Evolutionary conservation across 805 yeast species (phyloP).

Genomic region (Kodamaea neixiangensis): DNA sequence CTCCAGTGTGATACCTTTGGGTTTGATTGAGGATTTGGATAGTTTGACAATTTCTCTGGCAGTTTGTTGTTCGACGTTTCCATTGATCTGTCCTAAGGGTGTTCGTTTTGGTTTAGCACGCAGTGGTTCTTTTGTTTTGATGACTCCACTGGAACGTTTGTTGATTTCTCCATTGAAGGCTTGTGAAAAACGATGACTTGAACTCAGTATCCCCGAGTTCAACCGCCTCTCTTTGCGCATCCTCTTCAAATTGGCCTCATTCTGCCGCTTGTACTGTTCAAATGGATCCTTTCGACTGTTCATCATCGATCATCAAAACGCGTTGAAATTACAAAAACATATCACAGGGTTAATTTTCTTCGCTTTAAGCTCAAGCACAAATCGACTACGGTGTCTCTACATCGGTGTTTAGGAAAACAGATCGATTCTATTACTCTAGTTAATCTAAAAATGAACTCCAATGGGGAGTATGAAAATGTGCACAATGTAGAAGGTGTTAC

Average conservation of each 20-base stretch:
- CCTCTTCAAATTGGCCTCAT: constrained; percentile 11
- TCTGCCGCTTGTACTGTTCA: constrained; percentile 10
- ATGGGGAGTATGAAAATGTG: background rate
- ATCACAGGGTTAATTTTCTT: too few relatives aligned
- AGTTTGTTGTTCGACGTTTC: background rate
- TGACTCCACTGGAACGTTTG: background rate
- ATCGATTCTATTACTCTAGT: background rate
- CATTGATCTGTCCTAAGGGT: constrained; percentile 5
- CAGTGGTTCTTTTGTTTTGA: background rate
- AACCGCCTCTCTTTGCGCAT: constrained; percentile 13
- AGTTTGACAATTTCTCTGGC: background rate
- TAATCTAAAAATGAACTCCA: too few relatives aligned
- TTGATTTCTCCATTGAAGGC: background rate
- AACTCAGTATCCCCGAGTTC: background rate
- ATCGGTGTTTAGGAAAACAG: background rate
- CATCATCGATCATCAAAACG: background rate
- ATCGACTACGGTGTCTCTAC: too few relatives aligned
- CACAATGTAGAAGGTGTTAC: background rate
- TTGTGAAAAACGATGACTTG: background rate
- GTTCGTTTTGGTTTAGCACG: background rate
- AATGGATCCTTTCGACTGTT: constrained; percentile 12
- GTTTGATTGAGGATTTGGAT: background rate
- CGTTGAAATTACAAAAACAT: too few relatives aligned
- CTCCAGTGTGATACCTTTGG: background rate
- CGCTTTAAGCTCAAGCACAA: too few relatives aligned